A percentile compares a stretch with the other conserved stretches of the same genome.
Evolutionary conservation across 1,284 basidiomycete genomes (phyloP).

Genomic region (Leccinum angustisporum): DNA sequence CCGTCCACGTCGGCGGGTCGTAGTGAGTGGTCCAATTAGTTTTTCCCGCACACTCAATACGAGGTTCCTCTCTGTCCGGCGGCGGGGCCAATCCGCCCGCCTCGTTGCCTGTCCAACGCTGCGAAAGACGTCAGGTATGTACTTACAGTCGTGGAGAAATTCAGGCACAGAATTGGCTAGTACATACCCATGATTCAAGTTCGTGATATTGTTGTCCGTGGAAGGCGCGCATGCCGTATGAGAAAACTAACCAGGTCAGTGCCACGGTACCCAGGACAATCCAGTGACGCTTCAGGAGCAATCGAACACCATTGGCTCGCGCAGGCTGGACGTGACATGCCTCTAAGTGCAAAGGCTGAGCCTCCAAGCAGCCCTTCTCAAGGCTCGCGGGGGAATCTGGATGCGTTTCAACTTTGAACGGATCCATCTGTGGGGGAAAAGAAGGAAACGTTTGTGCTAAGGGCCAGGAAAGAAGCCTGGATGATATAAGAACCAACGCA

Average conservation of each 20-base stretch:
- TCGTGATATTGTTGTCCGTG: not conserved
- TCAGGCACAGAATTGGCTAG: not conserved
- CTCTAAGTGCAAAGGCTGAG: conserved; percentile 2
- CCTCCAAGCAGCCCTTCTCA: conserved; percentile 23
- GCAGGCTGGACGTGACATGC: not conserved
- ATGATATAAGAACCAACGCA: conserved; percentile 4
- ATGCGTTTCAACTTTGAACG: conserved; percentile 7
- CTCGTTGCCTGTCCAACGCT: conserved; percentile 8
- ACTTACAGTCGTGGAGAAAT: not conserved
- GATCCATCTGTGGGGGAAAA: conserved; percentile 18
- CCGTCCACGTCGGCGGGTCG: conserved; percentile 25
- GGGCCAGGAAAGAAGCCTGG: not conserved
- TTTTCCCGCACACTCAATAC: conserved; percentile 15
- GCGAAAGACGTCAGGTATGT: not conserved
- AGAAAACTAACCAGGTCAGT: conserved; percentile 18
- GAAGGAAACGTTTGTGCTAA: not conserved
- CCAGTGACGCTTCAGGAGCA: conserved; percentile 11
- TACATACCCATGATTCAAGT: conserved; percentile 20
- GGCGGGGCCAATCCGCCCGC: not conserved
- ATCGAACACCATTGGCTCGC: not conserved
- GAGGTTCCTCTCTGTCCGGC: not conserved
- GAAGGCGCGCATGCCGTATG: conserved; percentile 8
- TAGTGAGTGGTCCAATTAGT: conserved; percentile 29
- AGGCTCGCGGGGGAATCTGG: conserved; percentile 10
- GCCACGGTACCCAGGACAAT: conserved; percentile 6